These are phyloP conservation scores for Penicillium riverlandense DNA, from an alignment of 495 filamentous ascomycete species.

Conservation along the genomic window DNA sequence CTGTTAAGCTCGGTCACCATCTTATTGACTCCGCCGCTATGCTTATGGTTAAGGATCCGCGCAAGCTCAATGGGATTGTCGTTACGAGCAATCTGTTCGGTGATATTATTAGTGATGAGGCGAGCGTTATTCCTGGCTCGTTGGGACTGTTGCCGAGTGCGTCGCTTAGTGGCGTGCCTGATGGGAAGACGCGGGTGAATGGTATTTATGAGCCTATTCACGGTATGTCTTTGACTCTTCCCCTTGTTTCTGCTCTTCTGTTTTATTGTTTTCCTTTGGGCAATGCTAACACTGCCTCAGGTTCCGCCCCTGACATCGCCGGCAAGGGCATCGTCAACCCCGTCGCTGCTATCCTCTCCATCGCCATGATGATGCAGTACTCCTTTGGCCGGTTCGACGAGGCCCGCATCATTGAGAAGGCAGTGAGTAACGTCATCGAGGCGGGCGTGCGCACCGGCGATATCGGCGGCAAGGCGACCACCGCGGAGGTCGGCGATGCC, in stretches of 20 bases:
- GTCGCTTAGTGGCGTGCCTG: conserved; percentile 78
- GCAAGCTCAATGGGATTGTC: conserved; percentile 84
- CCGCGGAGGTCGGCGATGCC: conserved; percentile 46
- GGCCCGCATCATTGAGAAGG: conserved; percentile 44
- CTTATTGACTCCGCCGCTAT: conserved; percentile 95
- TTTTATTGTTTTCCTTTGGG: background rate
- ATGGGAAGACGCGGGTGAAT: conserved; percentile 48
- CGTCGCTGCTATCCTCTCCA: conserved; percentile 47
- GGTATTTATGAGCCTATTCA: conserved; percentile 99
- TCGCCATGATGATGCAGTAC: conserved; percentile 52
- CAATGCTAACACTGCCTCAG: conserved; percentile 14
- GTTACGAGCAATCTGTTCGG: conserved; percentile 94
- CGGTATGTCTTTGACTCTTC: conserved; percentile 44
- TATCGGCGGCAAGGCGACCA: conserved; percentile 46
- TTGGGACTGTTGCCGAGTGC: conserved; percentile 88
- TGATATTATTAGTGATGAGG: conserved; percentile 95
- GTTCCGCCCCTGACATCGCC: conserved; percentile 55
- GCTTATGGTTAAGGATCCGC: conserved; percentile 94
- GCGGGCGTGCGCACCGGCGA: conserved; percentile 47
- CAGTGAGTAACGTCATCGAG: conserved; percentile 45
- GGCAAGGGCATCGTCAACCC: conserved; percentile 83
- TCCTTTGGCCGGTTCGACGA: conserved; percentile 43
- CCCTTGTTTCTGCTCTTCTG: background rate
- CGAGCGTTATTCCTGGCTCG: conserved; percentile 88
- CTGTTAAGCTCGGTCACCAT: conserved; percentile 77